Evolutionary conservation across 306 rosid genomes (phyloP).

Genomic region (Casuarina equisetifolia): DNA sequence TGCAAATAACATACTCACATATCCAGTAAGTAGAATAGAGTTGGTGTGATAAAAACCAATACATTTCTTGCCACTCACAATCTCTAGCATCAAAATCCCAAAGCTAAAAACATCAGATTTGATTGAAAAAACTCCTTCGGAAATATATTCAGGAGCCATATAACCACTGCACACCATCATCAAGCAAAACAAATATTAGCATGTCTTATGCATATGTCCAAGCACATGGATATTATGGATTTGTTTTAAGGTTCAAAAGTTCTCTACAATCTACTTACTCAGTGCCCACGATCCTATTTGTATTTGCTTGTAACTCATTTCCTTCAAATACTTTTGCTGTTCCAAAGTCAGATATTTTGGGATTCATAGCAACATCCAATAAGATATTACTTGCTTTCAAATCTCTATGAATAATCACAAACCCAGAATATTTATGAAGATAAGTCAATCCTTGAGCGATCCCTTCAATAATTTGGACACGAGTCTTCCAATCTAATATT

Average conservation of each 20-base stretch:
- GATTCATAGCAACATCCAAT: constrained; percentile 33
- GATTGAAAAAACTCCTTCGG: constrained; percentile 38
- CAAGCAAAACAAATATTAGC: no score
- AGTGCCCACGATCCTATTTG: no score
- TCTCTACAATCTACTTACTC: no score
- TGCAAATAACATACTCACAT: constrained; percentile 22
- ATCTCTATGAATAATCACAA: constrained; percentile 36
- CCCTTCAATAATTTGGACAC: constrained; percentile 8
- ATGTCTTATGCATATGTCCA: no score
- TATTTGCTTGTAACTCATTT: not conserved
- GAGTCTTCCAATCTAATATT: constrained; percentile 23
- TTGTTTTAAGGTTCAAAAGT: no score
- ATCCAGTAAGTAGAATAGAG: constrained; percentile 17
- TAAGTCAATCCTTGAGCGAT: constrained; percentile 18
- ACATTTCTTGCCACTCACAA: constrained; percentile 32
- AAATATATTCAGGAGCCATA: constrained; percentile 31
- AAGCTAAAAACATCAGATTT: constrained; percentile 50
- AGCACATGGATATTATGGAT: no score
- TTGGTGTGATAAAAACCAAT: not conserved
- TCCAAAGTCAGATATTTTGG: constrained; percentile 39
- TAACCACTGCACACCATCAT: no score
- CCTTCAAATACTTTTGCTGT: constrained; percentile 31
- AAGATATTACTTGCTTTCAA: constrained; percentile 34
- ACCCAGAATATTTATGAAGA: constrained; percentile 29
- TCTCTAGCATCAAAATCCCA: constrained; percentile 46